phyloP scores from a whole-genome alignment of 2,329 filamentous ascomycete genomes.

The Ilyonectria mors-panacis region DNA sequence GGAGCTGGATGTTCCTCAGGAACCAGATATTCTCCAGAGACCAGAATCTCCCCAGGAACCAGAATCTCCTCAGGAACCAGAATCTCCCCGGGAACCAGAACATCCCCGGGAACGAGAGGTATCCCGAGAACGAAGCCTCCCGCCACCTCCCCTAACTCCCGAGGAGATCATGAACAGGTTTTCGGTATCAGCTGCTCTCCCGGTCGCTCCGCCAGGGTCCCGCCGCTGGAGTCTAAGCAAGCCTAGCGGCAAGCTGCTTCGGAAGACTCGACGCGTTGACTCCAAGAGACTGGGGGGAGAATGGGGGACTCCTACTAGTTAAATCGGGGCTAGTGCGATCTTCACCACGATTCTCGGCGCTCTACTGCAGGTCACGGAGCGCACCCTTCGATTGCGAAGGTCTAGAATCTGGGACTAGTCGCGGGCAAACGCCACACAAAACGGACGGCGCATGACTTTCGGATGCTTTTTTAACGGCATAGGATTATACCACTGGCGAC shows the following conservation, averaged over 20 bases:
- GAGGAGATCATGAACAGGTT: slow-evolving; percentile 42
- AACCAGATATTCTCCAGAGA: slow-evolving; percentile 21
- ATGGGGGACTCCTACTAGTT: neutral
- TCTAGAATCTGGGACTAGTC: neutral
- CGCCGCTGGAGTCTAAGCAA: slow-evolving; percentile 53
- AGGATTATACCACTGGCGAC: neutral
- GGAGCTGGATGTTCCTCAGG: neutral
- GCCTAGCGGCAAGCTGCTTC: slow-evolving; percentile 41
- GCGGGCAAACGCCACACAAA: neutral
- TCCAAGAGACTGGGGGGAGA: slow-evolving; percentile 9
- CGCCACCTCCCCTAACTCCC: slow-evolving; percentile 27
- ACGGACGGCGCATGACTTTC: neutral
- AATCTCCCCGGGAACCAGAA: neutral
- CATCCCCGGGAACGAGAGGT: neutral
- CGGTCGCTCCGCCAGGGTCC: slow-evolving; percentile 27
- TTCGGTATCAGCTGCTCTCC: slow-evolving; percentile 38
- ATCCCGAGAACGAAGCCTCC: slow-evolving; percentile 17
- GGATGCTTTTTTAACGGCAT: neutral
- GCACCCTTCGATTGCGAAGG: neutral
- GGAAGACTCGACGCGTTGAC: slow-evolving; percentile 38
- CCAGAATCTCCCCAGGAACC: neutral
- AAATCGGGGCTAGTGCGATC: neutral
- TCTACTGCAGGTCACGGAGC: slow-evolving; percentile 20
- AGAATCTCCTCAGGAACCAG: neutral
- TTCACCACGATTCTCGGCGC: neutral